Evolutionary conservation across 345 rosid species (phyloP).

Genomic region (Hirschfeldia incana): DNA sequence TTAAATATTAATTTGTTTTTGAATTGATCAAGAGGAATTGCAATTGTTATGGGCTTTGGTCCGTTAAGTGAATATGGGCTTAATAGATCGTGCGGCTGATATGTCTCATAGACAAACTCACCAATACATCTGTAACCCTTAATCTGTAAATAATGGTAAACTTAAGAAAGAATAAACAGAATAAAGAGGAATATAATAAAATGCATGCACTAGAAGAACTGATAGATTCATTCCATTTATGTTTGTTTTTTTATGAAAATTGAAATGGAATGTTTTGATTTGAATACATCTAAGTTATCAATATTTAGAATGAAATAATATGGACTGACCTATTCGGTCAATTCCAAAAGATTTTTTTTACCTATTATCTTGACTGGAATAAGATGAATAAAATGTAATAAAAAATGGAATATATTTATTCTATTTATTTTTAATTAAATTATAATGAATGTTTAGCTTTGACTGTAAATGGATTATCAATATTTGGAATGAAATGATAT

Average conservation of each 20-base stretch:
- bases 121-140: not conserved
- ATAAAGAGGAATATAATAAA: not conserved
- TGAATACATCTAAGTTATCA: not conserved
- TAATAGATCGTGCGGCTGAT: not conserved
- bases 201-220: not conserved
- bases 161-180: not conserved
- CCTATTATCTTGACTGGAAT: not conserved
- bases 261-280: not conserved
- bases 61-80: constrained; percentile 4
- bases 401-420: not conserved
- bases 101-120: not conserved
- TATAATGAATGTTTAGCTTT: no score
- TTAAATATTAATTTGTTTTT: not conserved
- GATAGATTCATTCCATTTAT: not conserved
- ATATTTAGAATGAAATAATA: not conserved
- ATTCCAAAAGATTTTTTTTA: not conserved
- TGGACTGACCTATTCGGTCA: not conserved
- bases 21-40: not conserved
- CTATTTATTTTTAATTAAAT: not conserved
- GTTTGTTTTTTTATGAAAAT: no score
- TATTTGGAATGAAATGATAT: not conserved
- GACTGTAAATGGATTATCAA: not conserved
- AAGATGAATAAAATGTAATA: not conserved
- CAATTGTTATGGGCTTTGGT: not conserved
- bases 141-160: not conserved